Evolutionary conservation across 768 basidiomycete species (phyloP).

Genomic region (Gautieria morchelliformis): DNA sequence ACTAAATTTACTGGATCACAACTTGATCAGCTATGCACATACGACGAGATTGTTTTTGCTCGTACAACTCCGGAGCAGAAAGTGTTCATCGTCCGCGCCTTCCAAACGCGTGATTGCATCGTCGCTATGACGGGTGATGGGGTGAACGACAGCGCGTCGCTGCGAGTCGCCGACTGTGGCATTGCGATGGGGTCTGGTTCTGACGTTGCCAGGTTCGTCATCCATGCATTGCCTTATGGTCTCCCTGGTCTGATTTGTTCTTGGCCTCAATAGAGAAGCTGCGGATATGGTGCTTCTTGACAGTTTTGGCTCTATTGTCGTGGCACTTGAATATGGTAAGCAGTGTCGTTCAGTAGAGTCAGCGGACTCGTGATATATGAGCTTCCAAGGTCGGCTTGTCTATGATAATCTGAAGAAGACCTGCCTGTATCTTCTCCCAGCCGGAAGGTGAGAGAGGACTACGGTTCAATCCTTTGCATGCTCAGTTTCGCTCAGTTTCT

Average conservation of each 20-base stretch:
- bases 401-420: constrained; percentile 58
- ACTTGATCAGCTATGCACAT: constrained; percentile 22
- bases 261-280: constrained; percentile 31
- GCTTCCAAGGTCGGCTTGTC: constrained; percentile 34
- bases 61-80: constrained; percentile 59
- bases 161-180: constrained; percentile 53
- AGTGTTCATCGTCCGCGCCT: constrained; percentile 49
- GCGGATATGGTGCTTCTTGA: constrained; percentile 56
- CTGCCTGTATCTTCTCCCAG: constrained; percentile 40
- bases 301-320: constrained; percentile 56
- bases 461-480: constrained; percentile 5
- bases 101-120: constrained; percentile 40
- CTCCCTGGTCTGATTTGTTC: neutral
- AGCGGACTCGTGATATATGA: neutral
- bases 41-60: constrained; percentile 49
- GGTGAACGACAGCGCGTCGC: constrained; percentile 49
- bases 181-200: constrained; percentile 49
- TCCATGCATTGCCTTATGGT: constrained; percentile 11
- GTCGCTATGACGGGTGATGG: constrained; percentile 64
- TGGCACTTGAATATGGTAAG: constrained; percentile 51
- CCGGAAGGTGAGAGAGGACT: constrained; percentile 34
- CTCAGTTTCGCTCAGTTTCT: constrained; percentile 29
- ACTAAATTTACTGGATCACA: constrained; percentile 25
- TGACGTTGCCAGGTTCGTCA: constrained; percentile 32
- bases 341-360: constrained; percentile 2